Base-by-base conservation (phyloP, 805 yeast genomes). In the Lachancea lanzarotensis region DNA sequence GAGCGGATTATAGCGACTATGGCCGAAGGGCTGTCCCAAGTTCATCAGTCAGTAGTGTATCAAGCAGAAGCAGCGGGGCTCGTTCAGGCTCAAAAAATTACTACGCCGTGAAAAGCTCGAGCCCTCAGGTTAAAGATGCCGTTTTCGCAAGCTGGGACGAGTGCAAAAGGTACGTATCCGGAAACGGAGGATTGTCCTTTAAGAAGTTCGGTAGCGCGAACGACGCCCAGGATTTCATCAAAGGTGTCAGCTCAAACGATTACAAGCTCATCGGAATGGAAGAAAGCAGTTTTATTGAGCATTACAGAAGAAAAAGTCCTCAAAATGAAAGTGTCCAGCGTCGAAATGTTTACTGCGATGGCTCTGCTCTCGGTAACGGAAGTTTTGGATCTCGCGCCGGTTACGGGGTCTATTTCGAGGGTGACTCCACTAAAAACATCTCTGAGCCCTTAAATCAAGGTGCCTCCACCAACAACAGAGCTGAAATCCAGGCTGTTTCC, bases 351-450 rank as follows among this genome's bases (percentile, higher is more conserved):
- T 89, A 76, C 55, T 81, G 87, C 17, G 97, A 89, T 62, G 97
- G 96, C 0, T 84, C 95, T 0, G 70, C 81, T 0, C 66, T 80
- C 9, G 73, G 76, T 3, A 82, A 83, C 53, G 89, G 88, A 0
- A 66, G 56, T 2, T 11, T 38, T 3, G 17, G 19, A 4, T 59
- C 66, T 8, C 47, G 55, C 13, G 65, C 67, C 0, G 96, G 97
- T 0, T 79, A 75, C 55, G 97, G 96, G 19, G 84, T 84, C 0
- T 87, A 67, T 59, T 86, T 74, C 59, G 90, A 88, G 0, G 65
- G 62, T 30, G 83, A 81, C 54, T 47, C 70, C 2, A 49, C 45
- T 18, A 39, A 83, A 37, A 84, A 84, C 58, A 65, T 70, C 9
- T 69, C 82, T 0, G 77, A 70, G 4, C 76, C 82, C 0, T 66